Evolutionary conservation across 345 rosid genomes (phyloP), one percentile per base, ranked within the genome.

Genomic region (Cochlearia excelsa): DNA sequence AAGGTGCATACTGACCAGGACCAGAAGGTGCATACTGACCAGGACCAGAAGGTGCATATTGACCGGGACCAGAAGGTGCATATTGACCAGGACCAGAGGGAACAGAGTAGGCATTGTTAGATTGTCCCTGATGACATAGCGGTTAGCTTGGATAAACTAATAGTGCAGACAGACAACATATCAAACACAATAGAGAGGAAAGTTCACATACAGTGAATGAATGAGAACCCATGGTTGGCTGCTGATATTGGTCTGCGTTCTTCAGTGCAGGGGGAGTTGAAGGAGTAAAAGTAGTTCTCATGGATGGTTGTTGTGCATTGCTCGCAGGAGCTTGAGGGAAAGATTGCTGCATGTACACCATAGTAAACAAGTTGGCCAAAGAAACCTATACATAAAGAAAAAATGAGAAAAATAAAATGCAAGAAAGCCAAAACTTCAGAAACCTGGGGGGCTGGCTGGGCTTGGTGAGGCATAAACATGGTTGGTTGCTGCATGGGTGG

Each of bases 241-340:
- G 96, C 80, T 90, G 96, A 70, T 82, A 94, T 69, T 85, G 96
- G 51, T 78, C 93, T 27, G 83, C 87, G 67, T 85, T 87, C 77
- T 73, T 85, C 74, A 87, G 82, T 54, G 74, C 82, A 71, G 87
- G 75, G 66, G 84, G 84, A 74, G 83, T 80, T 42, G 96, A 79
- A 68, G 99, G 99, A 65, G 87, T 78, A 61, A 94, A 94, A 10
- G 92, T 66, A 74, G 93, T 68, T 78, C 88, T 87, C 30, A 78
- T 70, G 26, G 82, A 51, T 51, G 80, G 81, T 76, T 87, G 90
- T 59, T 87, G 90, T 59, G 75, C 51, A 58, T 57, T 71, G 72
- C 67, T 61, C 45, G 56, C 78, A 38, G 83, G 81, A 38, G 88
- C 76, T 39, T 68, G 49, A 54, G 79, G 69, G 59, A 81, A 85